Evolutionary conservation across 2,329 filamentous ascomycete genomes (phyloP), one percentile per base, ranked within the genome.

Genomic region (Bretziella fagacearum): DNA sequence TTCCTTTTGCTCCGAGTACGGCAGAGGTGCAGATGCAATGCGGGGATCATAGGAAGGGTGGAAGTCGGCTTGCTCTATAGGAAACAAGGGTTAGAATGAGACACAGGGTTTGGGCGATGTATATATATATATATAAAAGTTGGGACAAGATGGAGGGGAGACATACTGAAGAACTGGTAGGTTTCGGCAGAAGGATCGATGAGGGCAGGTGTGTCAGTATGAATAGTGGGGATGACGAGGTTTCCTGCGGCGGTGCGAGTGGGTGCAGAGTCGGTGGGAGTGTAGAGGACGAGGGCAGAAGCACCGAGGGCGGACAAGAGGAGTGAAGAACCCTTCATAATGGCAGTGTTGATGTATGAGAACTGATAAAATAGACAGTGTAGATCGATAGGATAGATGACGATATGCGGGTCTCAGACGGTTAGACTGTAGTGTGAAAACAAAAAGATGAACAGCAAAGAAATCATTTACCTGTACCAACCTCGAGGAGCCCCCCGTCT

Each of bases 1-100:
- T 23, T 74, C 67, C 18, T 67, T 67, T 54, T 79, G 72, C 46
- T 77, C 70, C 26, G 71, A 67, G 54, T 81, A 63, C 3, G 58
- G 57, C 17, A 71, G 59, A n/a, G 59, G 53, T 18, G 59, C 54
- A 11, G 57, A 55, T 39, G 62, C 59, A 51, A 67, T 71, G 11
- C 63, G 60, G 3, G 45, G 44, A 44, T 65, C 63, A 52, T 65
- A 66, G 47, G 63, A 60, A 11, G 49, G 49, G n/a, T 55, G 43
- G 46, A 58, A 57, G 15, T 37, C 22, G n/a, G 32, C 23, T 46
- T 46, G 18, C 30, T 43, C 40, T 43, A 15, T 30, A 22, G 23
- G 36, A 27, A 15, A 6, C n/a, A 37, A 29, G 7, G 18, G 42
- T 49, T 49, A 49, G 47, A 35, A 18, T 25, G 20, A 29, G 22